phyloP scores from a whole-genome alignment of 2,329 filamentous ascomycete species.

The Aspergillus udagawae region DNA sequence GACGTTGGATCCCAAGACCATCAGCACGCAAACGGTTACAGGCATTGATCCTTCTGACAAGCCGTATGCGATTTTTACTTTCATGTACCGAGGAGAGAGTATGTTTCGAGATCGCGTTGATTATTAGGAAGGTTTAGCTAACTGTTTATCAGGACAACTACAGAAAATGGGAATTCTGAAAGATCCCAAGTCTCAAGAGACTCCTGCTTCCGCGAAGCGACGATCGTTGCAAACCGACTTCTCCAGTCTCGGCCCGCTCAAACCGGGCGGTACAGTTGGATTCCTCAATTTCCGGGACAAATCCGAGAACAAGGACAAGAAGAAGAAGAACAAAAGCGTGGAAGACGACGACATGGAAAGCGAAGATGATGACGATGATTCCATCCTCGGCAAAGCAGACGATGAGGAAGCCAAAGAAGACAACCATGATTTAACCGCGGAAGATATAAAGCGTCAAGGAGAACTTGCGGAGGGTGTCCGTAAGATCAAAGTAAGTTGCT shows the following conservation, averaged over 20 bases:
- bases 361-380: conserved; percentile 66
- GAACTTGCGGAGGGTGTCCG: conserved; percentile 62
- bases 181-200: conserved; percentile 58
- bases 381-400: conserved; percentile 61
- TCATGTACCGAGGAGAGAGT: conserved; percentile 95
- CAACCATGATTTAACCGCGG: conserved; percentile 51
- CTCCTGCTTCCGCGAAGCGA: conserved; percentile 64
- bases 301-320: conserved; percentile 51
- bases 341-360: conserved; percentile 68
- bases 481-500: conserved; percentile 56
- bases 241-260: conserved; percentile 76
- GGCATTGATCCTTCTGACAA: conserved; percentile 94
- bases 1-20: conserved; percentile 90
- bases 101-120: conserved; percentile 42
- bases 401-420: conserved; percentile 49
- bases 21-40: conserved; percentile 98
- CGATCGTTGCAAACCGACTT: conserved; percentile 83
- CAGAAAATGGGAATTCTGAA: conserved; percentile 91
- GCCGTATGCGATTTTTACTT: conserved; percentile 95
- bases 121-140: conserved; percentile 1
- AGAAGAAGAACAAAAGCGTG: conserved; percentile 59
- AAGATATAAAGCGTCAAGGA: conserved; percentile 57
- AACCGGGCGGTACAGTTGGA: conserved; percentile 80
- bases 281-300: conserved; percentile 84
- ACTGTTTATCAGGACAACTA: conserved; percentile 66